Evolutionary conservation across 257 asterid genomes (phyloP).

Genomic region (Penstemon eatonii): DNA sequence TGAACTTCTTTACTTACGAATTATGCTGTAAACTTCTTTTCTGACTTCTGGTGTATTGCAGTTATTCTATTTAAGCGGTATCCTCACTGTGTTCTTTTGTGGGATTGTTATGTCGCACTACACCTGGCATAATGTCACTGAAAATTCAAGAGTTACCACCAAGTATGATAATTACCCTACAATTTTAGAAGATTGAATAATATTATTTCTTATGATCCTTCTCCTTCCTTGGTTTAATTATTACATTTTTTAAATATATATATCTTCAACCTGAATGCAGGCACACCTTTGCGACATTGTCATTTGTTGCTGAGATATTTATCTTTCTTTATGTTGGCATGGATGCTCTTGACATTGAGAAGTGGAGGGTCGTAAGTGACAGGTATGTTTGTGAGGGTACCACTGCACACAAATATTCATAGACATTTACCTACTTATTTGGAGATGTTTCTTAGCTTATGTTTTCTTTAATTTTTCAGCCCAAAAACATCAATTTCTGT

Average conservation of each 20-base stretch:
- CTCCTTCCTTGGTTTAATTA: constrained; percentile 1
- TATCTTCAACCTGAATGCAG: constrained; percentile 40
- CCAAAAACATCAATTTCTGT: constrained; percentile 64
- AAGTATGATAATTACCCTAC: constrained; percentile 40
- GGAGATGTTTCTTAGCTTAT: constrained; percentile 9
- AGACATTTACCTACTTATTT: constrained; percentile 16
- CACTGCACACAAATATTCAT: background rate
- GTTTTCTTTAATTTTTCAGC: constrained; percentile 40
- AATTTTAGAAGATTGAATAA: background rate
- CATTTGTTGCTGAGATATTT: constrained; percentile 63
- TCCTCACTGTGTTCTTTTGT: constrained; percentile 73
- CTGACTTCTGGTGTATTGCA: constrained; percentile 37
- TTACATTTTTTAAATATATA: constrained; percentile 20
- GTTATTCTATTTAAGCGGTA: constrained; percentile 62
- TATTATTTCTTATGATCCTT: constrained; percentile 11
- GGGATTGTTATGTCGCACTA: constrained; percentile 80
- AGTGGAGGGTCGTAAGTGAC: constrained; percentile 54
- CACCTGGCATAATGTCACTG: constrained; percentile 77
- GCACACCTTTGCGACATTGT: constrained; percentile 68
- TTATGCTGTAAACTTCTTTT: constrained; percentile 6
- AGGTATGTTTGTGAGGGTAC: constrained; percentile 35
- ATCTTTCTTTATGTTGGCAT: constrained; percentile 71
- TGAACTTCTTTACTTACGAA: background rate
- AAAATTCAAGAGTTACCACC: constrained; percentile 70
- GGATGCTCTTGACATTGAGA: constrained; percentile 72